Conservation (phyloP, 1,139 yeast species). For the Magnusiomyces paraingens region DNA sequence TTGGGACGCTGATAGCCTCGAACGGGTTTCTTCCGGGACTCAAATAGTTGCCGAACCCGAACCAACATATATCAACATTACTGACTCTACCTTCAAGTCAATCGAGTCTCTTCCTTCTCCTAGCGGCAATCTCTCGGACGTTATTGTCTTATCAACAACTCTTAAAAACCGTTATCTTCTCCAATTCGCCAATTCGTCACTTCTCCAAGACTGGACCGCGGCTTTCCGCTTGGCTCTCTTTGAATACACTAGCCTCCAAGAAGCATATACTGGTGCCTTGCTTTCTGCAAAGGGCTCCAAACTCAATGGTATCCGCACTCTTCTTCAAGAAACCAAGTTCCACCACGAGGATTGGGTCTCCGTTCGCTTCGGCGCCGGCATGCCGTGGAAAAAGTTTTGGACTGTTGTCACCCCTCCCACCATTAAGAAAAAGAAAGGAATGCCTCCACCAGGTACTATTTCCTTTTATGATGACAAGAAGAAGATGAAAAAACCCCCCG, state of each 20-base stretch:
- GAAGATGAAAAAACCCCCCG: conserved; percentile 58
- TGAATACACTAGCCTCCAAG: conserved; percentile 79
- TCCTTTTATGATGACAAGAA: conserved; percentile 36
- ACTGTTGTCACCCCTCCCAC: conserved; percentile 78
- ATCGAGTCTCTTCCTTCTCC: conserved; percentile 57
- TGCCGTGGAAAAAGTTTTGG: conserved; percentile 96
- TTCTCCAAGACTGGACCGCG: conserved; percentile 57
- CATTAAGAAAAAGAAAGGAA: conserved; percentile 39
- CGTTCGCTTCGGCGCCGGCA: conserved; percentile 91
- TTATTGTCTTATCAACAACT: conserved; percentile 83
- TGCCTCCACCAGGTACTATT: conserved; percentile 35
- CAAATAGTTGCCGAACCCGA: conserved; percentile 29
- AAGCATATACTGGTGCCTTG: conserved; percentile 92
- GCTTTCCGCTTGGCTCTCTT: conserved; percentile 73
- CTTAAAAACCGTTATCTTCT: conserved; percentile 77
- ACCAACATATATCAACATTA: conserved; percentile 85
- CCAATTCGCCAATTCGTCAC: conserved; percentile 50
- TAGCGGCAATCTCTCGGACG: conserved; percentile 61
- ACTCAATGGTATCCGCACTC: conserved; percentile 76
- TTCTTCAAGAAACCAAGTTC: conserved; percentile 77
- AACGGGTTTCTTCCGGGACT: conserved; percentile 35
- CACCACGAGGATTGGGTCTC: conserved; percentile 92
- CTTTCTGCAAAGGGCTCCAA: conserved; percentile 82
- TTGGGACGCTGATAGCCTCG: conserved; percentile 82
- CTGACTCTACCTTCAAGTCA: conserved; percentile 84